Evolutionary conservation across 805 yeast species (phyloP), one percentile per base, ranked within the genome.

Genomic region (Ogataea nonfermentans): DNA sequence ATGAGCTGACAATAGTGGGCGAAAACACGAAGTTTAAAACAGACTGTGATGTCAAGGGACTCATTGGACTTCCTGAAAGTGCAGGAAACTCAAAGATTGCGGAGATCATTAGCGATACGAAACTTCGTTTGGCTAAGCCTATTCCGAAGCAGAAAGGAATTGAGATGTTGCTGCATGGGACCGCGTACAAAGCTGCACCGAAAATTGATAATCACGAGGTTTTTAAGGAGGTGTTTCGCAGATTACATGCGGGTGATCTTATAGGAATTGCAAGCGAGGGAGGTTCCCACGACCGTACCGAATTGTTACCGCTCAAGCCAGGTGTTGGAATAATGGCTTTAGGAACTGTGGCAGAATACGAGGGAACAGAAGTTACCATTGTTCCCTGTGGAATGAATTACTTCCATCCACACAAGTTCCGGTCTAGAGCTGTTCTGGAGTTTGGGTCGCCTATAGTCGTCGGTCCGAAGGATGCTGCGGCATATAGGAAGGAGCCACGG

Each of bases 251-350:
- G 8, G 87, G 90, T 26, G 78, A 81, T 29, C 78, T 93, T 43
- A 69, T 91, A 29, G 97, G 96, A 8, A 90, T 93, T 43, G 95
- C 90, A 62, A 97, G 98, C 4, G 99, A 93, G 67, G 99, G 99
- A 41, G 99, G 99, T 2, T 89, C 97, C n/a, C 99, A 91, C 56
- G 99, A 91, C 59, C 74, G 98, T 49, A 79, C 98, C 1, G 91
- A 88, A 41, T 65, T 91, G 46, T 71, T 93, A 36, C 99, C 98
- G 0, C 69, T 91, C 49, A 93, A 93, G 59, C 96, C 98, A 0
- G 99, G 99, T 41, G 96, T 93, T 9, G 97, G 95, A 3, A 84
- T 91, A 40, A 93, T 91, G 98, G 99, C 97, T 0, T 68, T 91
- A 22, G 99, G 99, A 4, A 88, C 98, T 9, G 76, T 86, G 68